Base-by-base conservation (phyloP, 2,329 filamentous ascomycete species). In the Septoria linicola region DNA sequence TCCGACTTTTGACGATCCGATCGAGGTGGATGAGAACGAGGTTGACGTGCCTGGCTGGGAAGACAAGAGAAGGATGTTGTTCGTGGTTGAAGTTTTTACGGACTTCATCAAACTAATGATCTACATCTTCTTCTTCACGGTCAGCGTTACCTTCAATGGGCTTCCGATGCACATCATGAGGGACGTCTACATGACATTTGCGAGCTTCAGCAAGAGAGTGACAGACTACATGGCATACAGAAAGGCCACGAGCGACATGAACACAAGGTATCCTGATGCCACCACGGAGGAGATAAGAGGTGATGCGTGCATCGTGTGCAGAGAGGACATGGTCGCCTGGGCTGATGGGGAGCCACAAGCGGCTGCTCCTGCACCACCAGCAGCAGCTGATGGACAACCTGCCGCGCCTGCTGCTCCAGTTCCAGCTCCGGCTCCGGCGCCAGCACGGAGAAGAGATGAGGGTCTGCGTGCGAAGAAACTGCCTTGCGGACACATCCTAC, bases 41-140 rank as follows among this genome's bases (percentile, higher is more conserved):
- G 86, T 93, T 46, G 93, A 99, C 68, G 89, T 96, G 16, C 88
- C 91, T 3, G 93, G 92, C 8, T 99, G 93, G 93, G 90, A 96
- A 66, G 84, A 89, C 54, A 99, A 97, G 75, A 89, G 93, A 31
- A 87, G 93, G 62, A 97, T 88, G 81, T 79, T 96, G 11, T 83
- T 99, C 61, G 90, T 85, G 65, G 77, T 97, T 52, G 92, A 99
- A 68, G 80, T 99, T 14, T 55, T 64, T 5, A 60, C 64, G 87
- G 93, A 99, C 67, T 89, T 96, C 66, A 76, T 95, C 65, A 99
- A 96, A 70, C 82, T 97, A 14, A 75, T 85, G 35, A 88, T 96
- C 34, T 99, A 97, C 66, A 76, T 91, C 27, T 82, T 86, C 6
- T 99, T 99, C 77, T 99, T 99, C 72, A 82, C 85, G 56, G 92